Conservation (phyloP, 2,329 filamentous ascomycete genomes). For the Xenoacremonium recifei region DNA sequence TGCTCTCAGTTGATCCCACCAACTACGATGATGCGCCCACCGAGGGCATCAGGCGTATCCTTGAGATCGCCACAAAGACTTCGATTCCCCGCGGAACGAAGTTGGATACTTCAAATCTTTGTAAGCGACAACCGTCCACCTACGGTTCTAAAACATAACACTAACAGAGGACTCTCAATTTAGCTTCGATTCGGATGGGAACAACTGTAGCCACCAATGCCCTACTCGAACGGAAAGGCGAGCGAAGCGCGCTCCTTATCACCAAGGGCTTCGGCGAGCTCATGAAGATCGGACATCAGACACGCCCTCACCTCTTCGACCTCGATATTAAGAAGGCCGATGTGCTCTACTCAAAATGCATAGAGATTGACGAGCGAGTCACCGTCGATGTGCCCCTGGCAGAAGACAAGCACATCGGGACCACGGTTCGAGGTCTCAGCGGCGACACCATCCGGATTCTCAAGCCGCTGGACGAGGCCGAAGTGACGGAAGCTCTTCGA, state of each 20-base stretch:
- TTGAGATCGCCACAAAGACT: not conserved
- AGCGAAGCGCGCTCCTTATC: slow-evolving; percentile 66
- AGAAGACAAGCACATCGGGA: slow-evolving; percentile 30
- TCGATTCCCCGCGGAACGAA: not conserved
- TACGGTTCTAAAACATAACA: no score
- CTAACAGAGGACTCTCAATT: no score
- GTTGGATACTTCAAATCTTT: slow-evolving; percentile 28
- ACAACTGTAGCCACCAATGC: slow-evolving; percentile 72
- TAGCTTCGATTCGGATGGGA: slow-evolving; percentile 71
- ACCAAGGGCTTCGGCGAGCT: slow-evolving; percentile 59
- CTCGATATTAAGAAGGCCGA: slow-evolving; percentile 66
- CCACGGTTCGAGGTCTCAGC: slow-evolving; percentile 49
- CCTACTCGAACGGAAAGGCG: slow-evolving; percentile 70
- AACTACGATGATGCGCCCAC: slow-evolving; percentile 73
- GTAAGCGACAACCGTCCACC: no score
- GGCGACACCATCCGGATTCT: slow-evolving; percentile 65
- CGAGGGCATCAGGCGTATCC: slow-evolving; percentile 37
- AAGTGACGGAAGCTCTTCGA: slow-evolving; percentile 53
- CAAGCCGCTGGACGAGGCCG: slow-evolving; percentile 41
- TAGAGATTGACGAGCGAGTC: slow-evolving; percentile 71
- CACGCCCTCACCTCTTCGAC: slow-evolving; percentile 70
- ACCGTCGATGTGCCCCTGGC: slow-evolving; percentile 65
- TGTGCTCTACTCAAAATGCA: slow-evolving; percentile 64
- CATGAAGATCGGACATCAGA: slow-evolving; percentile 70
- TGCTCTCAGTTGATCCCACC: slow-evolving; percentile 54